Evolutionary conservation across 2,329 filamentous ascomycete species (phyloP).

Genomic region (Massarina eburnea): DNA sequence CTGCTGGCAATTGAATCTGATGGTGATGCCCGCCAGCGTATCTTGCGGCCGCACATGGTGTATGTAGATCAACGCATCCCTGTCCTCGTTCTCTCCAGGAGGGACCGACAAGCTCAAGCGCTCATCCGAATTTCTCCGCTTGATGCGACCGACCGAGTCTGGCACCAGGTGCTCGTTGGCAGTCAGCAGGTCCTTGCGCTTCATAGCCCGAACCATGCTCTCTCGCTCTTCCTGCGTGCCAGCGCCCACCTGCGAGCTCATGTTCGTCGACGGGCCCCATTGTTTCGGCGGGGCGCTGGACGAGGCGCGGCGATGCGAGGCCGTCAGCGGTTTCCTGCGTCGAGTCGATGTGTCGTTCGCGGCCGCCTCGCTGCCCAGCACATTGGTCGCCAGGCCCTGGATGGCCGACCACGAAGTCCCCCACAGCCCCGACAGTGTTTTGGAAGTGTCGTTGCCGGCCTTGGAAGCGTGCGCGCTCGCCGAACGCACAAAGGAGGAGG

Average conservation of each 20-base stretch:
- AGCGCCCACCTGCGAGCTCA: slow-evolving; percentile 43
- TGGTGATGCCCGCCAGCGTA: slow-evolving; percentile 86
- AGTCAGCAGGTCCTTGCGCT: slow-evolving; percentile 51
- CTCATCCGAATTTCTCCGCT: slow-evolving; percentile 71
- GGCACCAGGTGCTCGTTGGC: slow-evolving; percentile 44
- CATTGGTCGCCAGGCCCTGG: slow-evolving; percentile 52
- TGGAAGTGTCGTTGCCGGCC: slow-evolving; percentile 22
- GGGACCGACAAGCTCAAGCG: slow-evolving; percentile 49
- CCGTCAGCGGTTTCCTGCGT: slow-evolving; percentile 34
- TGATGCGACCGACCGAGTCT: slow-evolving; percentile 54
- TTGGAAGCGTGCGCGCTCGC: slow-evolving; percentile 25
- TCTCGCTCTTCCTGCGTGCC: slow-evolving; percentile 51
- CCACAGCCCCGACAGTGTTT: slow-evolving; percentile 48
- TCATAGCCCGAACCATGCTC: slow-evolving; percentile 51
- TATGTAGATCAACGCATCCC: slow-evolving; percentile 84
- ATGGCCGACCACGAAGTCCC: slow-evolving; percentile 53
- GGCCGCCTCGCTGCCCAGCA: slow-evolving; percentile 46
- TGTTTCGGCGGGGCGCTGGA: slow-evolving; percentile 46
- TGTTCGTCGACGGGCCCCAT: slow-evolving; percentile 50
- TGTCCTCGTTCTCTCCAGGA: slow-evolving; percentile 61
- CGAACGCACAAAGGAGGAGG: slow-evolving; percentile 26
- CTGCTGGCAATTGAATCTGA: slow-evolving; percentile 85
- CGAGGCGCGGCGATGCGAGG: slow-evolving; percentile 30
- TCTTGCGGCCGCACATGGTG: slow-evolving; percentile 82
- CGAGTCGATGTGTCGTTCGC: slow-evolving; percentile 25